Conservation (phyloP, 202 grass and related monocot species). For the Setaria viridis region DNA sequence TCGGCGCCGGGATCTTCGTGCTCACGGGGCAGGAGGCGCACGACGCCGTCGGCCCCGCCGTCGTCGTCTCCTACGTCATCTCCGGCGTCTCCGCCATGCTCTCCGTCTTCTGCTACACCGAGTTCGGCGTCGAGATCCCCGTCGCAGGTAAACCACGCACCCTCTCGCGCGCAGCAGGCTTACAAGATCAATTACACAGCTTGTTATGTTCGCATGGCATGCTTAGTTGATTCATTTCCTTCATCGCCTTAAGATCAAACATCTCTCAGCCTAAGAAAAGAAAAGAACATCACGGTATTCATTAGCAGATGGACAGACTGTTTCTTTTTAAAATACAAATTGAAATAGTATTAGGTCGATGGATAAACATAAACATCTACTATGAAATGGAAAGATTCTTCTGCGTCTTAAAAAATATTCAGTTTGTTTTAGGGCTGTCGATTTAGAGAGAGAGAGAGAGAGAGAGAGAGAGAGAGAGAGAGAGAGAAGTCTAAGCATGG, state of each 20-base stretch:
- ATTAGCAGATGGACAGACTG: background rate
- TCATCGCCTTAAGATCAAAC: background rate
- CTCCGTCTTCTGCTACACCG: slow-evolving; percentile 97
- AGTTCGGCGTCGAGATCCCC: slow-evolving; percentile 96
- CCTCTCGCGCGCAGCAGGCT: background rate
- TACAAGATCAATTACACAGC: background rate
- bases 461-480: background rate
- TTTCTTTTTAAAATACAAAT: background rate
- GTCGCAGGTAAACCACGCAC: slow-evolving; percentile 59
- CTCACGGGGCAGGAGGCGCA: slow-evolving; percentile 74
- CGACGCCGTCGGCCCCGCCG: slow-evolving; percentile 60
- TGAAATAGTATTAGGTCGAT: background rate
- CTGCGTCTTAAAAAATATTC: background rate
- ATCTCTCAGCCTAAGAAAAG: background rate
- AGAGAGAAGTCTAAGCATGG: background rate
- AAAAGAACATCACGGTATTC: background rate
- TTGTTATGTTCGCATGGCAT: background rate
- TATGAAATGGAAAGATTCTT: slow-evolving; percentile 27
- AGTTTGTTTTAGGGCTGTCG: background rate
- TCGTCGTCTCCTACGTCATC: slow-evolving; percentile 76
- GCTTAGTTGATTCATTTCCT: background rate
- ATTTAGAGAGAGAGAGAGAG: background rate
- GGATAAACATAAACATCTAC: background rate
- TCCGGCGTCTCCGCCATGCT: slow-evolving; percentile 97
- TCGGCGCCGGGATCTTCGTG: slow-evolving; percentile 92